A percentile compares a stretch with the other conserved stretches of the same genome.
These are phyloP conservation scores for Polytolypa hystricis DNA, from an alignment of 2,329 filamentous ascomycete species.

Conservation along the genomic window DNA sequence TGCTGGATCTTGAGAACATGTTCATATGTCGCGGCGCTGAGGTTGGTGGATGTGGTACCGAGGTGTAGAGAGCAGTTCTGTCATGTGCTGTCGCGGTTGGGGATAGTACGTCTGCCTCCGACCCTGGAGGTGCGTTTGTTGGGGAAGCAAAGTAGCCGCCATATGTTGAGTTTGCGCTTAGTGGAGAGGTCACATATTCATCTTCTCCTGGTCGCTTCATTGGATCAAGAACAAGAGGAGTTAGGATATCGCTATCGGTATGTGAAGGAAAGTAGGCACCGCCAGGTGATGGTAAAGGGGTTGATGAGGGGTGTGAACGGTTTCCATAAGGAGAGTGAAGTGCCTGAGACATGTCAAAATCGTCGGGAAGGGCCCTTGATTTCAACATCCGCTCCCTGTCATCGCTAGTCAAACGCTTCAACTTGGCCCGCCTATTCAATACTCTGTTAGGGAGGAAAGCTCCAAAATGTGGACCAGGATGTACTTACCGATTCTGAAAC, in stretches of 20 bases:
- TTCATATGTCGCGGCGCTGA: slow-evolving; percentile 7
- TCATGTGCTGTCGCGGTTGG: slow-evolving; percentile 18
- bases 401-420: slow-evolving; percentile 50
- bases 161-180: slow-evolving; percentile 25
- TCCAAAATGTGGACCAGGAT: neutral
- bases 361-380: slow-evolving; percentile 47
- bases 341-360: slow-evolving; percentile 50
- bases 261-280: slow-evolving; percentile 29
- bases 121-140: slow-evolving; percentile 12
- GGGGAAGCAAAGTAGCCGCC: slow-evolving; percentile 25
- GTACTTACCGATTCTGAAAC: slow-evolving; percentile 86
- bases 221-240: slow-evolving; percentile 25
- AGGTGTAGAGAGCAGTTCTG: slow-evolving; percentile 16
- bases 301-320: slow-evolving; percentile 32
- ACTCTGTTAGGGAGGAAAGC: slow-evolving; percentile 8
- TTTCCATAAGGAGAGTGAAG: slow-evolving; percentile 44
- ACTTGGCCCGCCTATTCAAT: slow-evolving; percentile 43
- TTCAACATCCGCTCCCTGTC: slow-evolving; percentile 52
- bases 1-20: slow-evolving; percentile 7
- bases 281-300: slow-evolving; percentile 38
- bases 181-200: slow-evolving; percentile 28
- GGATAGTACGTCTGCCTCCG: slow-evolving; percentile 18
- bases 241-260: slow-evolving; percentile 22
- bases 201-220: slow-evolving; percentile 25
- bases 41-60: slow-evolving; percentile 16